Conservation (phyloP, 1,284 basidiomycete species). For the Trichosporon sp. region DNA sequence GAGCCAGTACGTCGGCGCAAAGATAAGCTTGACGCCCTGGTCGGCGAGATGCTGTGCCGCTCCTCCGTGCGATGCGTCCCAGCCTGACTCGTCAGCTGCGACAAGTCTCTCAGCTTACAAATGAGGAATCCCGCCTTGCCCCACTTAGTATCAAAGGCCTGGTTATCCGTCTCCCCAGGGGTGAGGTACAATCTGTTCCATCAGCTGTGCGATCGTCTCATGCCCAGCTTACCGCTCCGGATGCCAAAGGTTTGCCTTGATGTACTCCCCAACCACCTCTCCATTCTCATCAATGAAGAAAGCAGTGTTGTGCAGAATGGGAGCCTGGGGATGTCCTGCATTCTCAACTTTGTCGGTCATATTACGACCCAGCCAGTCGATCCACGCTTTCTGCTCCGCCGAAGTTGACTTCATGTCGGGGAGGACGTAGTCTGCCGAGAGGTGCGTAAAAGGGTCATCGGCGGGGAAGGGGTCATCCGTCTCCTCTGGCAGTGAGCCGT, state of each 20-base stretch:
- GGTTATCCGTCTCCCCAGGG: slow-evolving; percentile 30
- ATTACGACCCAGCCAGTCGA: slow-evolving; percentile 17
- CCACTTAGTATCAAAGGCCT: slow-evolving; percentile 43
- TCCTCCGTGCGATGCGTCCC: slow-evolving; percentile 45
- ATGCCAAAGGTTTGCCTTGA: slow-evolving; percentile 48
- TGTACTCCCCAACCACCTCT: slow-evolving; percentile 31
- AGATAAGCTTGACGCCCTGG: slow-evolving; percentile 41
- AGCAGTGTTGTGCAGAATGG: slow-evolving; percentile 36
- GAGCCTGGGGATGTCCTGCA: slow-evolving; percentile 16
- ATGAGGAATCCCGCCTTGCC: slow-evolving; percentile 44
- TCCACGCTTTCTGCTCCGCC: slow-evolving; percentile 24
- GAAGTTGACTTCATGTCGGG: neutral
- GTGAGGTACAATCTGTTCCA: slow-evolving; percentile 36
- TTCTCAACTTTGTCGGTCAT: slow-evolving; percentile 24
- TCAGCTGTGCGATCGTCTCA: slow-evolving; percentile 4
- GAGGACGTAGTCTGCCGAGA: slow-evolving; percentile 17
- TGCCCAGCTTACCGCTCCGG: slow-evolving; percentile 38
- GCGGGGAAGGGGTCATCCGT: slow-evolving; percentile 15
- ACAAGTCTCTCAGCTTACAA: slow-evolving; percentile 23
- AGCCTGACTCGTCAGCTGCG: slow-evolving; percentile 28
- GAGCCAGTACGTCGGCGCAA: slow-evolving; percentile 47
- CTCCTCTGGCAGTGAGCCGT: slow-evolving; percentile 20
- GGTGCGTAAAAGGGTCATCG: slow-evolving; percentile 30
- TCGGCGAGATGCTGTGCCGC: slow-evolving; percentile 35
- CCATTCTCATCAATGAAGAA: slow-evolving; percentile 42